phyloP scores from a whole-genome alignment of 768 basidiomycete genomes.

The Lentinula raphanica region DNA sequence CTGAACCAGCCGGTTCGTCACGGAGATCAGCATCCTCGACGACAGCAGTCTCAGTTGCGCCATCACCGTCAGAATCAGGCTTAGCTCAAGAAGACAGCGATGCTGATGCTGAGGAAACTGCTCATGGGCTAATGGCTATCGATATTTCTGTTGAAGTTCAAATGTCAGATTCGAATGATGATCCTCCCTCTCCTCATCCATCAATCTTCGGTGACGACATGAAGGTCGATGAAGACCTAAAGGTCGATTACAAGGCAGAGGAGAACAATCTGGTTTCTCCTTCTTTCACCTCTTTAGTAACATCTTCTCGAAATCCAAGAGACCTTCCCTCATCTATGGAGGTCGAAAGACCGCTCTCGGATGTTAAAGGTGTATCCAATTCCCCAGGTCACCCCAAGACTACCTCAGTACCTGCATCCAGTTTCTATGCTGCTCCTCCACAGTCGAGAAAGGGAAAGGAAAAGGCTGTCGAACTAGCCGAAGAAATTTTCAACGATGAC shows the following conservation, averaged over 20 bases:
- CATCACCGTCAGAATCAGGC: background rate
- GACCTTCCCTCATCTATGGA: conserved; percentile 8
- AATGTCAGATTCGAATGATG: background rate
- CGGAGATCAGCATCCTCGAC: background rate
- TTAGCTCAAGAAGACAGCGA: background rate
- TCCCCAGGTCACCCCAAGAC: background rate
- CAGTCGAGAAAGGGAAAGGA: background rate
- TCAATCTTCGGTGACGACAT: background rate
- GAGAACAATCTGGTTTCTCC: background rate
- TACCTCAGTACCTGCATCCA: background rate
- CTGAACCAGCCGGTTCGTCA: background rate
- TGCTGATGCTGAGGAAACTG: background rate
- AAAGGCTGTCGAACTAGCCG: conserved; percentile 9
- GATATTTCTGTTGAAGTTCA: background rate
- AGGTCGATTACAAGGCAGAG: background rate
- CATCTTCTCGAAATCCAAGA: background rate
- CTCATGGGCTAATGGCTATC: background rate
- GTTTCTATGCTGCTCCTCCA: background rate
- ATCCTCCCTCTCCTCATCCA: background rate
- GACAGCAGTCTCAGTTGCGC: background rate
- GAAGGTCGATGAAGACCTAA: background rate
- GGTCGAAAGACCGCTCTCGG: background rate
- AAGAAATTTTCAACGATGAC: background rate
- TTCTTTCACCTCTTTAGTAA: background rate
- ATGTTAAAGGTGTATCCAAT: background rate